Evolutionary conservation across 164 flowering plant species (phyloP).

Genomic region (Sextonia rubra): DNA sequence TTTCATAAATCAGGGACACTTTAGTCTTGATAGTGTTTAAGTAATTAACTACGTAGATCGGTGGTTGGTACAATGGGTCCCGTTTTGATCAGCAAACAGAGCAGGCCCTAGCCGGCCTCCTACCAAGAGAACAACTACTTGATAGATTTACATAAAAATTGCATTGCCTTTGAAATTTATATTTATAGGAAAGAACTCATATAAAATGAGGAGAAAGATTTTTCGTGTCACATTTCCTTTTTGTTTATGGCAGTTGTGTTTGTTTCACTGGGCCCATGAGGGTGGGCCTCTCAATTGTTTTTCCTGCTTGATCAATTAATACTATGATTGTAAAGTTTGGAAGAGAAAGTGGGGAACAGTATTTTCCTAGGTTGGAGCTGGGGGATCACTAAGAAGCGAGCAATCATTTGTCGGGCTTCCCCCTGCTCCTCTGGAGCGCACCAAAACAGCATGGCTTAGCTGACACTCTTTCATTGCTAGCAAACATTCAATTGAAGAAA

Average conservation of each 20-base stretch:
- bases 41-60: background rate
- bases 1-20: background rate
- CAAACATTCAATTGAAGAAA: slow-evolving; percentile 3
- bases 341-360: background rate
- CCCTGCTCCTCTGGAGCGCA: slow-evolving; percentile 19
- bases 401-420: slow-evolving; percentile 19
- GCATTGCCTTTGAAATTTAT: too few species aligned
- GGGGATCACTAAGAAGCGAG: slow-evolving; percentile 8
- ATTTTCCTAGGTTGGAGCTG: slow-evolving; percentile 9
- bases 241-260: too few species aligned
- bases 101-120: too few species aligned
- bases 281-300: background rate
- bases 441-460: slow-evolving; percentile 23
- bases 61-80: too few species aligned
- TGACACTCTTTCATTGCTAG: slow-evolving; percentile 14
- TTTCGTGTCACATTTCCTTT: background rate
- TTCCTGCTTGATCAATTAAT: background rate
- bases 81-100: too few species aligned
- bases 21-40: too few species aligned
- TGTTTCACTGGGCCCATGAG: background rate
- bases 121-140: too few species aligned
- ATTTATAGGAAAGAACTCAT: too few species aligned
- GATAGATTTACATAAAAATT: too few species aligned
- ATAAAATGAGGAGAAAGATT: too few species aligned
- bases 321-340: background rate